Base-by-base conservation (phyloP, 2,329 filamentous ascomycete genomes). In the Raffaelea albimanens region DNA sequence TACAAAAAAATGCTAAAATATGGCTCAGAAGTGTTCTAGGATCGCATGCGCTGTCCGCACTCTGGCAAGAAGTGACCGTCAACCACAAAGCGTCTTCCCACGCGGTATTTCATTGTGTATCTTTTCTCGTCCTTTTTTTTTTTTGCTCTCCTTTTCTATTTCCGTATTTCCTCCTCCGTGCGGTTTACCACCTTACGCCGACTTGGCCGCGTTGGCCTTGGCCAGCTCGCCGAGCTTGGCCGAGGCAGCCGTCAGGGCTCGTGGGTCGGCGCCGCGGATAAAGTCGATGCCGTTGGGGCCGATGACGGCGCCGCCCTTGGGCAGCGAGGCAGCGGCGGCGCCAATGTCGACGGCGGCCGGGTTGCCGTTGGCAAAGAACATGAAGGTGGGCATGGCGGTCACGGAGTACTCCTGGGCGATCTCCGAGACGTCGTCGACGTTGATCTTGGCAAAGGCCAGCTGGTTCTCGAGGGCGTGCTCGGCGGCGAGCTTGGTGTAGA, bases 301-400 rank as follows among this genome's bases (percentile, higher is more conserved):
- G 31, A 31, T 5, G 4, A 44, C 46, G 20, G 39, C 43, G 44
- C 39, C 39, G n/a, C 44, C 48, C 38, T 50, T 49, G 36, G 39
- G n/a, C 41, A 44, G 33, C 20, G 45, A 39, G 36, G 50, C 50
- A 21, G 42, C 44, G 5, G 50, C 20, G 38, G 40, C 46, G 31
- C 36, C 39, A 11, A 51, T 21, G 20, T 50, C 44, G 21, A 68
- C 64, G 7, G 62, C 61, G 36, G 67, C 64, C 52, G 66, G 63
- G 59, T 69, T 63, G 47, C 75, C 75, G 44, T 76, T 66, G 62
- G 75, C 70, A 62, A 82, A 79, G 64, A 80, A 73, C 58, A 76
- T 64, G 59, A 82, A 80, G 38, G 76, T 76, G 10, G 78, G 78
- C 67, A 82, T 75, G 58, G 73, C 70, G 22, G 68, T 66, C 57